These are phyloP conservation scores for Boechera stricta DNA, from an alignment of 345 rosid species.

Conservation along the genomic window DNA sequence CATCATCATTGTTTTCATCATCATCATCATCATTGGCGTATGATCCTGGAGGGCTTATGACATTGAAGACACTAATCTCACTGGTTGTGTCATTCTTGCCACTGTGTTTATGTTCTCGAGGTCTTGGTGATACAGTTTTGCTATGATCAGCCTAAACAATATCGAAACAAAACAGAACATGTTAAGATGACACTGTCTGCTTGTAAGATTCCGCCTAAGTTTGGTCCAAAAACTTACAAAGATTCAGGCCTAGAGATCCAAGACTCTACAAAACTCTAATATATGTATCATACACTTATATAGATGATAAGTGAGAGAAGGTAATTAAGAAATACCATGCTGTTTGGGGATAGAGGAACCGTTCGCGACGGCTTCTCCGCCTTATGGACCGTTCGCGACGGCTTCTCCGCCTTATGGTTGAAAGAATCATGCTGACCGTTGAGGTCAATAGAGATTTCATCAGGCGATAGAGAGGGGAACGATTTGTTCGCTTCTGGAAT, in stretches of 20 bases:
- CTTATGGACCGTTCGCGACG: constrained; percentile 27
- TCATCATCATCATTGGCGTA: constrained; percentile 38
- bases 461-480: constrained; percentile 47
- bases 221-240: neutral
- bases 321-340: constrained; percentile 27
- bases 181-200: neutral
- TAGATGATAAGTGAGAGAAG: constrained; percentile 7
- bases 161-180: constrained; percentile 14
- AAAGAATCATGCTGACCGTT: constrained; percentile 52
- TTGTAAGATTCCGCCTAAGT: neutral
- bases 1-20: constrained; percentile 32
- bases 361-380: constrained; percentile 29
- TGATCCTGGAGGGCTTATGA: constrained; percentile 43
- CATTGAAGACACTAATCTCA: constrained; percentile 37
- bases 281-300: constrained; percentile 2
- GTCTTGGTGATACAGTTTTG: constrained; percentile 24
- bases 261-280: neutral
- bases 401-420: constrained; percentile 41
- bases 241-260: neutral
- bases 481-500: constrained; percentile 41
- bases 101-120: constrained; percentile 16
- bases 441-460: constrained; percentile 47
- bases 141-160: constrained; percentile 30
- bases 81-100: constrained; percentile 19
- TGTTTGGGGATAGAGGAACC: constrained; percentile 38